Conservation (phyloP, 2,329 filamentous ascomycete species). For the Colletotrichum nymphaeae region DNA sequence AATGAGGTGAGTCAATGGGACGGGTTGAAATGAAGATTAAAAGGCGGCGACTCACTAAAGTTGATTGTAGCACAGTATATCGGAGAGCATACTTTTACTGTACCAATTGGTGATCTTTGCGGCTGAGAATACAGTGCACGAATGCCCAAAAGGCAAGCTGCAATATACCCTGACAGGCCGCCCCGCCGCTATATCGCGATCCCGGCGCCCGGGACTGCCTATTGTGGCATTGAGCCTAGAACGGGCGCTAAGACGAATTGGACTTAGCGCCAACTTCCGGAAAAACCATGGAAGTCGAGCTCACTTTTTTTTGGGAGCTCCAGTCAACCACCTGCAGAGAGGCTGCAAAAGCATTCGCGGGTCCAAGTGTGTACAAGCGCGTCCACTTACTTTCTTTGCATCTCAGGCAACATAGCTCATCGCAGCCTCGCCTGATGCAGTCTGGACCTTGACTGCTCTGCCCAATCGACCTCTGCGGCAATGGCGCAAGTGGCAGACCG, state of each 20-base stretch:
- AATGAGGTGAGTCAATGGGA: slow-evolving; percentile 18
- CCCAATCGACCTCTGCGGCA: slow-evolving; percentile 54
- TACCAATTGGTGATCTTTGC: rapidly evolving
- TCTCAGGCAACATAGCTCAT: slow-evolving; percentile 39
- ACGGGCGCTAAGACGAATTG: slow-evolving; percentile 9
- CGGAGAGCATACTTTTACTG: slow-evolving; percentile 12
- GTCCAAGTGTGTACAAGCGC: slow-evolving; percentile 31
- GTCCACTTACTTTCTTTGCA: slow-evolving; percentile 39
- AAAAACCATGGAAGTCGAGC: slow-evolving; percentile 32
- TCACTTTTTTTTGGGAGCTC: slow-evolving; percentile 28
- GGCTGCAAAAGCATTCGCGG: slow-evolving; percentile 36
- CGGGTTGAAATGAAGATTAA: slow-evolving; percentile 3
- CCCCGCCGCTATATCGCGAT: slow-evolving; percentile 32
- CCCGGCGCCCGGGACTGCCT: slow-evolving; percentile 31
- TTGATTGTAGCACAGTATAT: slow-evolving; percentile 1
- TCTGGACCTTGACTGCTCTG: slow-evolving; percentile 30
- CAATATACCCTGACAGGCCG: background rate
- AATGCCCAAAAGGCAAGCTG: background rate
- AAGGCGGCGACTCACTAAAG: slow-evolving; percentile 21
- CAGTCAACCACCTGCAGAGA: slow-evolving; percentile 29
- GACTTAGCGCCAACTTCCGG: background rate
- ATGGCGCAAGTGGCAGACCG: slow-evolving; percentile 79
- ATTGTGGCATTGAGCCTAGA: slow-evolving; percentile 16
- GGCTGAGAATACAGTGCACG: background rate
- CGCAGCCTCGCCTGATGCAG: slow-evolving; percentile 36